Conservation (phyloP, 73 alveolate genomes). For the Paramecium sexaurelia region DNA sequence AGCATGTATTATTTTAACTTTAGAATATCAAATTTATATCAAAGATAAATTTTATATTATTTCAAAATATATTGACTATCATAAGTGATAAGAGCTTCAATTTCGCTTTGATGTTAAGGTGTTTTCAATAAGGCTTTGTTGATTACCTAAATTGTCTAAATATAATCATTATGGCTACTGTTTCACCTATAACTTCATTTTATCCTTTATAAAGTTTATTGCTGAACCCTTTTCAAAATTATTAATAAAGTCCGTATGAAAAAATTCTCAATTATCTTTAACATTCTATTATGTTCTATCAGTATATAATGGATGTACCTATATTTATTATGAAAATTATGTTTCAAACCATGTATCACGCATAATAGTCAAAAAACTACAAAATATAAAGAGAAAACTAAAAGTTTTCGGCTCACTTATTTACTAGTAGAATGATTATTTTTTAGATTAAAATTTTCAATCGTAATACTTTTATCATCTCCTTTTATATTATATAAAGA, state of each 20-base stretch:
- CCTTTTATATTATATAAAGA: too few relatives aligned
- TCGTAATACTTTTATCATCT: too few relatives aligned
- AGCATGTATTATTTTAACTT: slow-evolving; percentile 56
- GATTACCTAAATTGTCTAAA: slow-evolving; percentile 54
- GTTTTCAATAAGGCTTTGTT: slow-evolving; percentile 42
- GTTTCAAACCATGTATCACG: background rate
- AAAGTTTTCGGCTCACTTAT: too few relatives aligned
- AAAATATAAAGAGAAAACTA: background rate
- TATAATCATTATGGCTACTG: slow-evolving; percentile 64
- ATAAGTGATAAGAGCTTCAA: slow-evolving; percentile 8
- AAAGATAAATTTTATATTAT: slow-evolving; percentile 19
- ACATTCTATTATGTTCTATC: background rate
- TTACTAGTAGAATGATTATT: too few relatives aligned
- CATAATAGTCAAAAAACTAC: background rate
- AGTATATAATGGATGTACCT: slow-evolving; percentile 22
- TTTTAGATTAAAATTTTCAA: too few relatives aligned
- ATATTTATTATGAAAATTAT: slow-evolving; percentile 12
- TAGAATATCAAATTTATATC: too few relatives aligned
- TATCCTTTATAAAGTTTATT: slow-evolving; percentile 62
- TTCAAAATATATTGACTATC: slow-evolving; percentile 46
- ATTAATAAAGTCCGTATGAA: slow-evolving; percentile 40
- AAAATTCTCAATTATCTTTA: slow-evolving; percentile 65
- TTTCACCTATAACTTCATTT: slow-evolving; percentile 66
- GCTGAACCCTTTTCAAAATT: slow-evolving; percentile 63
- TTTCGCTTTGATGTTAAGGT: slow-evolving; percentile 47